Evolutionary conservation across 2,329 filamentous ascomycete genomes (phyloP).

Genomic region (Coniochaeta prunicola): DNA sequence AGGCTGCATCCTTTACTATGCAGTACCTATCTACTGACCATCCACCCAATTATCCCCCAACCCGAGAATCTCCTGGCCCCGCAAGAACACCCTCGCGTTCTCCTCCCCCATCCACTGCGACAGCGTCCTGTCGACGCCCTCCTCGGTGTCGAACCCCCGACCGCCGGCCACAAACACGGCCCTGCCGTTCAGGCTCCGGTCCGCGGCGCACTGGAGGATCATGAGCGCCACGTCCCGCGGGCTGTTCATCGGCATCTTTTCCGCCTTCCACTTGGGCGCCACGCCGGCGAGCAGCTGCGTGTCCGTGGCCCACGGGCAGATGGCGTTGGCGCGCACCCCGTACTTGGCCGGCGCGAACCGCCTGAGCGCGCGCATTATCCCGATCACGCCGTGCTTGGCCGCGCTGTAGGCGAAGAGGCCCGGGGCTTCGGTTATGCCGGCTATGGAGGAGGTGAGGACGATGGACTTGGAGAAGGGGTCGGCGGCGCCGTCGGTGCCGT

Average conservation of each 20-base stretch:
- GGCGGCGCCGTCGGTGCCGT: conserved; percentile 5
- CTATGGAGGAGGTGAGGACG: conserved; percentile 26
- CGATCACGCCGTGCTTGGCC: conserved; percentile 42
- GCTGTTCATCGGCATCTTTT: conserved; percentile 31
- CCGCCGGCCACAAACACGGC: conserved; percentile 18
- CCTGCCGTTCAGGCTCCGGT: conserved; percentile 20
- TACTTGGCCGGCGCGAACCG: conserved; percentile 21
- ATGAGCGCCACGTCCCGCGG: conserved; percentile 32
- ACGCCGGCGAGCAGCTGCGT: conserved; percentile 34
- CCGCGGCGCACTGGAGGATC: conserved; percentile 28
- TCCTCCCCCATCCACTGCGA: conserved; percentile 20
- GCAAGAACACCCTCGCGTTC: conserved; percentile 12
- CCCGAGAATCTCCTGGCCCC: conserved; percentile 14
- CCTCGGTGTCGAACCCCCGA: conserved; percentile 17
- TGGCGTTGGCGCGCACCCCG: conserved; percentile 32
- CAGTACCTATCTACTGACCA: background rate
- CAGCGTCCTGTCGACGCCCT: conserved; percentile 14
- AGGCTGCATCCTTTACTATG: background rate
- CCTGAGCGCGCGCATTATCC: conserved; percentile 37
- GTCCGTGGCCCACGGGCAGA: conserved; percentile 40
- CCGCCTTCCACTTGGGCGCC: conserved; percentile 25
- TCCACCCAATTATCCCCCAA: conserved; percentile 6
- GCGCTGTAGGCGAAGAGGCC: conserved; percentile 38
- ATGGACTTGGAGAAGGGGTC: conserved; percentile 16
- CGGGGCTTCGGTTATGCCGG: conserved; percentile 40